These are phyloP conservation scores for Pugionium cornutum DNA, from an alignment of 345 rosid genomes.

Conservation along the genomic window DNA sequence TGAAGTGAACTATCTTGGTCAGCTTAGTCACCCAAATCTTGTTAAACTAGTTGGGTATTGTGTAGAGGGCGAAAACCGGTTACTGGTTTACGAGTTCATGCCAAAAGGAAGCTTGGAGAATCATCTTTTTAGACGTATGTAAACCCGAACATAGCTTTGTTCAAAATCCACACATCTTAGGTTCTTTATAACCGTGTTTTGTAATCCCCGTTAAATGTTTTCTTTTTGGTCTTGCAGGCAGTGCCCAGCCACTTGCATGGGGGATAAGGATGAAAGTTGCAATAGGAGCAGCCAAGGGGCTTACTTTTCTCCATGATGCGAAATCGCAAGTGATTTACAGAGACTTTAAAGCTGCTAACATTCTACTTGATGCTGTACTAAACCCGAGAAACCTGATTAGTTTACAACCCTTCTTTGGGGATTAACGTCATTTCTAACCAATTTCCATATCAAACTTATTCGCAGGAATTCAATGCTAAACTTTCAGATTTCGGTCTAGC, in stretches of 20 bases:
- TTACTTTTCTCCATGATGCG: conserved; percentile 87
- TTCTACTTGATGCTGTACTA: conserved; percentile 82
- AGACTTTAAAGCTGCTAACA: conserved; percentile 96
- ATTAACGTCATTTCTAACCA: conserved; percentile 20
- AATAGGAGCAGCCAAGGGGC: conserved; percentile 92
- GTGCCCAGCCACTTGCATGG: conserved; percentile 92
- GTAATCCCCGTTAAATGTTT: background rate
- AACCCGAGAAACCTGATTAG: conserved; percentile 11
- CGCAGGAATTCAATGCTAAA: conserved; percentile 87
- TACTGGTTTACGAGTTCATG: conserved; percentile 90
- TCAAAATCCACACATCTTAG: background rate
- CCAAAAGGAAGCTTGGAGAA: conserved; percentile 97
- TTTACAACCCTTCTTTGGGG: background rate
- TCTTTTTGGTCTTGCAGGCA: conserved; percentile 48
- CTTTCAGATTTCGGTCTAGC: conserved; percentile 97
- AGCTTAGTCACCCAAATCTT: conserved; percentile 88
- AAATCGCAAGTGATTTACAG: conserved; percentile 93
- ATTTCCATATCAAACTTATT: background rate
- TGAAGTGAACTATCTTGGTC: conserved; percentile 94
- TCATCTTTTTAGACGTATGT: conserved; percentile 56
- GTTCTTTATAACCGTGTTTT: background rate
- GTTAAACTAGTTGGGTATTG: conserved; percentile 91
- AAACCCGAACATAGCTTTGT: background rate
- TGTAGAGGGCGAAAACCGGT: conserved; percentile 78
- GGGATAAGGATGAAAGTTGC: conserved; percentile 91